A percentile compares a stretch with the other conserved stretches of the same genome.
Conservation (phyloP, 2,329 filamentous ascomycete species). For the Moelleriella libera region DNA sequence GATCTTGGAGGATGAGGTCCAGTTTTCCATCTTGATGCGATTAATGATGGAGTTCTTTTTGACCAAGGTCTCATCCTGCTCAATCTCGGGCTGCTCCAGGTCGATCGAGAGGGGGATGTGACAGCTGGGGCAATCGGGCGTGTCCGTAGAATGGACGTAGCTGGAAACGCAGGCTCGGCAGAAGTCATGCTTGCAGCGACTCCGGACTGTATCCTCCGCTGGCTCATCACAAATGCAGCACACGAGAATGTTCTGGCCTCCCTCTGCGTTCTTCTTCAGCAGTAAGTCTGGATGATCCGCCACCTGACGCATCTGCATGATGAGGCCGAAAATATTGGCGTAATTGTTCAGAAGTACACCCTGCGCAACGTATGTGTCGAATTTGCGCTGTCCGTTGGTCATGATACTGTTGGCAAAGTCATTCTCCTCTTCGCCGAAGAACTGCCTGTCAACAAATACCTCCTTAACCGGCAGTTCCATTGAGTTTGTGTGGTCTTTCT, state of each 20-base stretch:
- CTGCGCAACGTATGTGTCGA: constrained; percentile 89
- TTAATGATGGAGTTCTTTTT: constrained; percentile 98
- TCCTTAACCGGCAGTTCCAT: constrained; percentile 97
- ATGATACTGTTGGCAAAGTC: constrained; percentile 95
- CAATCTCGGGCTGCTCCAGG: constrained; percentile 80
- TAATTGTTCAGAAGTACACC: constrained; percentile 95
- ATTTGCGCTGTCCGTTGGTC: constrained; percentile 75
- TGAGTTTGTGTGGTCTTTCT: constrained; percentile 81
- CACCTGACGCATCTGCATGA: constrained; percentile 98
- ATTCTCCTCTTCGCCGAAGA: constrained; percentile 91
- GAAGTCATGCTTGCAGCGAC: constrained; percentile 76
- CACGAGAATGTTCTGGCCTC: constrained; percentile 78
- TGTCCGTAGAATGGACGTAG: constrained; percentile 62
- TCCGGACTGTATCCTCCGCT: constrained; percentile 86
- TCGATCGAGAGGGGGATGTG: constrained; percentile 86
- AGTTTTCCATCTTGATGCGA: constrained; percentile 96
- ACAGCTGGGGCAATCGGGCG: constrained; percentile 74
- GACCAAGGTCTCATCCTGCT: constrained; percentile 72
- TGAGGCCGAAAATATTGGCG: constrained; percentile 95
- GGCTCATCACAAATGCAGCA: constrained; percentile 95
- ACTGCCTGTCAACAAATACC: constrained; percentile 81
- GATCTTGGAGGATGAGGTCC: constrained; percentile 97
- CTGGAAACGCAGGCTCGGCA: constrained; percentile 26
- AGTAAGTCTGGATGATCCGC: constrained; percentile 93
- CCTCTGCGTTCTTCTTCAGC: constrained; percentile 71